Conservation (phyloP, 371 early-diverging fungal genomes). For the Actinomortierella ambigua region DNA sequence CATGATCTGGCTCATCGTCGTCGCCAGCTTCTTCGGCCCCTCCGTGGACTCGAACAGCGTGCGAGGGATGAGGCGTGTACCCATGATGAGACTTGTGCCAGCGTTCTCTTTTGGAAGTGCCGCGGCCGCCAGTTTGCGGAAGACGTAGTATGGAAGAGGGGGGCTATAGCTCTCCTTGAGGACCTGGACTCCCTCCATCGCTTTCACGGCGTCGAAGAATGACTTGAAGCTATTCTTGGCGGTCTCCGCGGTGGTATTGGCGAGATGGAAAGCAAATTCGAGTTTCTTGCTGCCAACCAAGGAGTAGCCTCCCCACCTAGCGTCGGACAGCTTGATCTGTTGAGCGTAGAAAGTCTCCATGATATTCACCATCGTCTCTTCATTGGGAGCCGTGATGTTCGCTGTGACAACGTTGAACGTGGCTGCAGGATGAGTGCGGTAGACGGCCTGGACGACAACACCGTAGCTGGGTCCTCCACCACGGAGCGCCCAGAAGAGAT, state of each 20-base stretch:
- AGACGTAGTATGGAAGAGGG: too few species aligned
- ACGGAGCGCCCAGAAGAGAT: constrained; percentile 16
- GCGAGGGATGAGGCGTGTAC: constrained; percentile 26
- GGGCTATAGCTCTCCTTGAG: too few species aligned
- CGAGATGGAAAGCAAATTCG: background rate
- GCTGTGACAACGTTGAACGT: constrained; percentile 4
- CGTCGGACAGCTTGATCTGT: background rate
- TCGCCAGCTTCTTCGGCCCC: constrained; percentile 1
- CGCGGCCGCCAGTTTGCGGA: too few species aligned
- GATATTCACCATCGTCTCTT: too few species aligned
- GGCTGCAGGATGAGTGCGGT: constrained; percentile 5
- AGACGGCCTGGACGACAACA: constrained; percentile 7
- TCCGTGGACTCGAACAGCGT: constrained; percentile 7
- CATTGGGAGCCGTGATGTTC: background rate
- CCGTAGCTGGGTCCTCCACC: constrained; percentile 16
- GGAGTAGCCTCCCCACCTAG: background rate
- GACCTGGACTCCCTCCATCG: too few species aligned
- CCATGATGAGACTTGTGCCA: constrained; percentile 16
- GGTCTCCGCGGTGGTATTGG: background rate
- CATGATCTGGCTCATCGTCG: constrained; percentile 6
- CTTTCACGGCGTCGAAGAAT: background rate
- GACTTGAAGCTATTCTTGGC: constrained; percentile 12
- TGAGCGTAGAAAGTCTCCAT: background rate
- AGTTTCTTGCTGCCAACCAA: background rate
- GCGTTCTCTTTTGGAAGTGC: constrained; percentile 1